phyloP scores from a whole-genome alignment of 140 eudicot genomes.

The Ambrosia hybrid region DNA sequence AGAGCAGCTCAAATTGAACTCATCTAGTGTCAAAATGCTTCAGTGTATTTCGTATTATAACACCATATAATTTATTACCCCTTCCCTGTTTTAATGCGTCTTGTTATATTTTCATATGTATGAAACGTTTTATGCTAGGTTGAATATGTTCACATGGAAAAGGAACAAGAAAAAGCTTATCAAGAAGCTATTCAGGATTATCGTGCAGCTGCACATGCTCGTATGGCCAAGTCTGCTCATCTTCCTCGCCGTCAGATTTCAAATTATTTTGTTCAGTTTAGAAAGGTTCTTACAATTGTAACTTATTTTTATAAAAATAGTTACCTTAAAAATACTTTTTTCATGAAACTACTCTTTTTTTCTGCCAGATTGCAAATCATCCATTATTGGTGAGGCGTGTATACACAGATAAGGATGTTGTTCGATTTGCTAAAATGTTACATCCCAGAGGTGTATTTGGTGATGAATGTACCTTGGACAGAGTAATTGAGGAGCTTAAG shows the following conservation, averaged over 20 bases:
- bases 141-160: conserved; percentile 73
- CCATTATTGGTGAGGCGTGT: conserved; percentile 92
- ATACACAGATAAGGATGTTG: conserved; percentile 74
- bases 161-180: conserved; percentile 71
- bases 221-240: conserved; percentile 49
- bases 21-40: background rate
- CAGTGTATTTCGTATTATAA: background rate
- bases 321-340: background rate
- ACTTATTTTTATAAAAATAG: background rate
- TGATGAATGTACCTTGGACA: conserved; percentile 84
- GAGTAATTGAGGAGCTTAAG: conserved; percentile 92
- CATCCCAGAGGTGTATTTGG: conserved; percentile 96
- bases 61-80: conserved; percentile 1
- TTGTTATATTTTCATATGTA: background rate
- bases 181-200: conserved; percentile 91
- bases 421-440: conserved; percentile 74
- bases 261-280: conserved; percentile 89
- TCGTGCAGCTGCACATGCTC: conserved; percentile 73
- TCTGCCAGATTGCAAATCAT: conserved; percentile 91
- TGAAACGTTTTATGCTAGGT: conserved; percentile 46
- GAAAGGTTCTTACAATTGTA: conserved; percentile 59
- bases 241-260: conserved; percentile 90
- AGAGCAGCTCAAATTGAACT: background rate
- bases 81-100: background rate
- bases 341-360: background rate